Evolutionary conservation across 345 rosid genomes (phyloP).

Genomic region (Kernera saxatilis): DNA sequence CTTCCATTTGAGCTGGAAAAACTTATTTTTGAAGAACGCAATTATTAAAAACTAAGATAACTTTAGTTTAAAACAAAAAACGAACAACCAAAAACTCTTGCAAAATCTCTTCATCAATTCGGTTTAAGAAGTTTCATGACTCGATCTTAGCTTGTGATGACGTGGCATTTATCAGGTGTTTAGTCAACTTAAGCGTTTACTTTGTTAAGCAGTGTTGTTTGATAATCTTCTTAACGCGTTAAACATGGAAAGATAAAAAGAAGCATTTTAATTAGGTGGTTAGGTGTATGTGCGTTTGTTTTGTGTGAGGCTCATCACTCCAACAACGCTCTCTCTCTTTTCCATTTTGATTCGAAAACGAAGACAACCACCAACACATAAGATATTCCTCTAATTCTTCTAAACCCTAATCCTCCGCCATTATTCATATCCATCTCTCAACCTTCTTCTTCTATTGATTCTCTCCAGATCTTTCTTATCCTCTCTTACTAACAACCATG

Average conservation of each 20-base stretch:
- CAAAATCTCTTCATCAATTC: no score
- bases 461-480: constrained; percentile 22
- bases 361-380: background rate
- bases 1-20: no score
- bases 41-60: no score
- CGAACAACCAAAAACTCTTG: no score
- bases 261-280: background rate
- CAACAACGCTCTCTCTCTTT: background rate
- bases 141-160: background rate
- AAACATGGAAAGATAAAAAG: background rate
- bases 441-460: background rate
- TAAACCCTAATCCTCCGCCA: constrained; percentile 20
- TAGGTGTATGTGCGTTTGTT: constrained; percentile 13
- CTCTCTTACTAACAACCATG: constrained; percentile 25
- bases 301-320: constrained; percentile 19
- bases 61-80: no score
- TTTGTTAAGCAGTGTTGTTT: background rate
- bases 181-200: no score
- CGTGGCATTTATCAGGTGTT: constrained; percentile 8
- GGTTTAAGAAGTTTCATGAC: no score
- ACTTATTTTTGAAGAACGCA: no score
- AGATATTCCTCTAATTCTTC: background rate
- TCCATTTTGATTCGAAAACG: background rate
- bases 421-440: background rate
- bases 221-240: background rate